These are phyloP conservation scores for Colletotrichum chrysophilum DNA, from an alignment of 2,329 filamentous ascomycete genomes.

Conservation along the genomic window DNA sequence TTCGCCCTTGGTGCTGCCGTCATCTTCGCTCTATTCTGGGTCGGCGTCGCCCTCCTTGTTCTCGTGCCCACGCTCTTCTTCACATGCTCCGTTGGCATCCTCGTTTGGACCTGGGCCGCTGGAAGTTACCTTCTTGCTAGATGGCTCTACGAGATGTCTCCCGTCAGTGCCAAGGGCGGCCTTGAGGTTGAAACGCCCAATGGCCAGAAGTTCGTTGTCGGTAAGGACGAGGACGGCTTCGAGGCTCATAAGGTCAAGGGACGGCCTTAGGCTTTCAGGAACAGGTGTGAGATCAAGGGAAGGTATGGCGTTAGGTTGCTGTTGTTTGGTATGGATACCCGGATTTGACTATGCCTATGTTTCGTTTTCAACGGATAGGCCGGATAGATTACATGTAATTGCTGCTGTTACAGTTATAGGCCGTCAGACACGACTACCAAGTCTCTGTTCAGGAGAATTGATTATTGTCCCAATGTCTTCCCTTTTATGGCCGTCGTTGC, in stretches of 20 bases:
- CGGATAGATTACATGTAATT: neutral
- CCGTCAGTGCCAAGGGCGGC: slow-evolving; percentile 25
- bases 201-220: slow-evolving; percentile 19
- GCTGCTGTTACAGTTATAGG: neutral
- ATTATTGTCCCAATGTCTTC: neutral
- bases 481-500: neutral
- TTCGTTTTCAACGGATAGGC: neutral
- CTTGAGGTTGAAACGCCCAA: slow-evolving; percentile 24
- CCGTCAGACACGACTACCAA: neutral
- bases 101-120: slow-evolving; percentile 72
- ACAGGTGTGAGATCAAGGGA: neutral
- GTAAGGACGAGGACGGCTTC: slow-evolving; percentile 28
- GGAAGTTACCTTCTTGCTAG: slow-evolving; percentile 59
- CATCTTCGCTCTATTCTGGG: slow-evolving; percentile 71
- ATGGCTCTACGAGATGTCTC: slow-evolving; percentile 48
- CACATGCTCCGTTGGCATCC: slow-evolving; percentile 64
- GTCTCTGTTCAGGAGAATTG: neutral
- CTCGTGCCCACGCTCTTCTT: slow-evolving; percentile 73
- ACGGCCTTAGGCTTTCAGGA: neutral
- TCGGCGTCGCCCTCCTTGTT: slow-evolving; percentile 69
- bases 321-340: neutral
- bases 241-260: neutral
- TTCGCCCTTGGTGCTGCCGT: slow-evolving; percentile 68
- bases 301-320: neutral
- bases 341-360: neutral